Evolutionary conservation across 192 early-diverging fungal genomes (phyloP).

Genomic region (Linnemannia zychae): DNA sequence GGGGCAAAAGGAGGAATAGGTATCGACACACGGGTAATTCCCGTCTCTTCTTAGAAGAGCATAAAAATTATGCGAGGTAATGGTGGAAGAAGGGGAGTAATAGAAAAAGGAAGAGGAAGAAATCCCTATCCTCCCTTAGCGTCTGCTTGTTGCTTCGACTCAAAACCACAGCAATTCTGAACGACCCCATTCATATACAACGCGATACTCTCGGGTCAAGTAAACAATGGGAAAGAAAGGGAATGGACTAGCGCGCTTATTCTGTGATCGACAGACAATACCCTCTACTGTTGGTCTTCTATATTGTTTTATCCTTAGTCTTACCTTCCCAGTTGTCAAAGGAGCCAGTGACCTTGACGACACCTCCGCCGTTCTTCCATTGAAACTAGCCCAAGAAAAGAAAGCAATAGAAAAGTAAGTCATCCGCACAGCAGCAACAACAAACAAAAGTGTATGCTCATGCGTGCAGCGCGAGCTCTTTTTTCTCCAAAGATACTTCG

Average conservation of each 20-base stretch:
- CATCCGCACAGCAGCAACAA: neutral
- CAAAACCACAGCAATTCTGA: neutral
- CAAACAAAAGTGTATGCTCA: neutral
- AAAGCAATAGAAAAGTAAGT: neutral
- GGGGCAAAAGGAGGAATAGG: neutral
- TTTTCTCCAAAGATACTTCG: neutral
- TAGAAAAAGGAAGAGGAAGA: neutral
- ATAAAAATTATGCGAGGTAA: neutral
- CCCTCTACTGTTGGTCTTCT: too few relatives aligned
- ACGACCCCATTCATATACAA: neutral
- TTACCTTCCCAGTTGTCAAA: constrained; percentile 51
- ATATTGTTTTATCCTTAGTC: neutral
- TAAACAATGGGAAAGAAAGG: neutral
- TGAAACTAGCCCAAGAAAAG: constrained; percentile 17
- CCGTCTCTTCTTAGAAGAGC: too few relatives aligned
- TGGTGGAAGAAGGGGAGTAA: too few relatives aligned
- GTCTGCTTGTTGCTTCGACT: too few relatives aligned
- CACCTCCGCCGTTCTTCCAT: constrained; percentile 29
- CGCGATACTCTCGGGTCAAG: neutral
- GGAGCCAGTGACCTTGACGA: constrained; percentile 43
- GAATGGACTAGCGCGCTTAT: neutral
- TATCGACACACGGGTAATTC: too few relatives aligned
- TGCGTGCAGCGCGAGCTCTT: neutral
- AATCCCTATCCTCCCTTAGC: neutral
- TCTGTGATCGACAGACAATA: neutral